Evolutionary conservation across 1,284 basidiomycete genomes (phyloP), one percentile per base, ranked within the genome.

Genomic region (Somion occarium): DNA sequence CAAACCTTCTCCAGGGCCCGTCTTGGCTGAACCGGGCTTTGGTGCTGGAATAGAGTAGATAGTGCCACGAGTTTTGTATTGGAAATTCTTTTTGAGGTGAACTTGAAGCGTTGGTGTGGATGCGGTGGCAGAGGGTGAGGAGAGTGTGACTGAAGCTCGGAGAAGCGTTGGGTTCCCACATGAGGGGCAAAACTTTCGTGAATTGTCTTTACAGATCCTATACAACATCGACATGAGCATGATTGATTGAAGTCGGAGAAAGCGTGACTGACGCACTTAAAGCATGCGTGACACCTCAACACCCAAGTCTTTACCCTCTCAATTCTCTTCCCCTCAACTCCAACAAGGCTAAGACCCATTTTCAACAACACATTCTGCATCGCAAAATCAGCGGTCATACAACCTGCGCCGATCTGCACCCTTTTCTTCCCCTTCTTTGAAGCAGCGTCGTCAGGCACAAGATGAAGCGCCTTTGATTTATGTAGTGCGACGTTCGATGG

Each of bases 311-410:
- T 94, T 26, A 99, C 88, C 59, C 85, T 88, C 58, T 88, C 81
- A 55, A 99, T 96, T 59, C 85, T 80, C 71, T 88, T 92, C 5
- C 97, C 97, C 59, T 95, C 93, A 18, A 90, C 80, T 13, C 93
- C 88, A n/a, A 99, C 86, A 24, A 99, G 76, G 56, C 86, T 88
- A 50, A 99, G 72, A 0, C 91, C 91, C 91, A 99, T 97, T 66
- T 98, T 95, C 49, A 99, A 72, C 53, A 98, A 71, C 12, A 99
- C 93, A 64, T 99, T 99, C 72, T 99, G 97, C 82, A 99, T 97
- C 13, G 97, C 97, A 69, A 94, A 99, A 79, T 99, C 97, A 37
- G 91, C 92, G 1, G 97, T 99, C 91, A 99, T 93, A 66, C 93
- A 95, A 15, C 92, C 94, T 1, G 83, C 84, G 51, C 73, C 73